phyloP scores from a whole-genome alignment of 768 basidiomycete genomes.

The Boletus patriciae region DNA sequence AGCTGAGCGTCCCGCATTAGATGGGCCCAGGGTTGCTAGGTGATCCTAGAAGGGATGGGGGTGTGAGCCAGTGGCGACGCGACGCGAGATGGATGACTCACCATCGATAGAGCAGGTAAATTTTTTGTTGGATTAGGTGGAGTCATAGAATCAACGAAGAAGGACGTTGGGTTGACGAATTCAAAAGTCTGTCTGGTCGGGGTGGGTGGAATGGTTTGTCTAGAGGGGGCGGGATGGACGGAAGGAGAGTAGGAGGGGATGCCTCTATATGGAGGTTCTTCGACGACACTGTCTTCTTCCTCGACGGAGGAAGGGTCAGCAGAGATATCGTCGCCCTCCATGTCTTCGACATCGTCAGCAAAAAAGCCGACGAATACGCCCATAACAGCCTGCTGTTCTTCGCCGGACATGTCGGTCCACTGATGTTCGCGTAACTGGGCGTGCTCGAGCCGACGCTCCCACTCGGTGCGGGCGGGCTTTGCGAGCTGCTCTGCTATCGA shows the following conservation, averaged over 20 bases:
- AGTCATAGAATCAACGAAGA: constrained; percentile 21
- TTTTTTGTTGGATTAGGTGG: constrained; percentile 28
- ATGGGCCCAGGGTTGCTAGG: constrained; percentile 29
- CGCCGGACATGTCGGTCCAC: constrained; percentile 32
- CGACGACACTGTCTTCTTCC: constrained; percentile 18
- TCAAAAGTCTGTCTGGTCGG: constrained; percentile 24
- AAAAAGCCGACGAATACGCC: constrained; percentile 33
- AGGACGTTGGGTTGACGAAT: constrained; percentile 30
- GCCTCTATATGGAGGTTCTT: constrained; percentile 17
- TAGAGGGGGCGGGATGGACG: constrained; percentile 5
- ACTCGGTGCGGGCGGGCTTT: constrained; percentile 33
- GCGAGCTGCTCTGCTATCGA: constrained; percentile 24
- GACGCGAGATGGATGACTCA: constrained; percentile 10
- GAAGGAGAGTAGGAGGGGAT: background rate
- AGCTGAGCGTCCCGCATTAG: constrained; percentile 22
- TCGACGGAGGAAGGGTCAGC: constrained; percentile 13
- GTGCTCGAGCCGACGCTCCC: constrained; percentile 34
- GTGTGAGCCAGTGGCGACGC: constrained; percentile 5
- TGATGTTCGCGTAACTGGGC: constrained; percentile 31
- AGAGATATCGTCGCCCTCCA: constrained; percentile 10
- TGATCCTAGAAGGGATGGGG: constrained; percentile 22
- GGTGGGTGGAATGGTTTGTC: constrained; percentile 20
- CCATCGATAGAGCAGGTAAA: constrained; percentile 33
- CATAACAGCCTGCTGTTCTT: constrained; percentile 34
- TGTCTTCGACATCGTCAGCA: constrained; percentile 28